Base-by-base conservation (phyloP, 257 asterid species). In the Penstemon eatonii region DNA sequence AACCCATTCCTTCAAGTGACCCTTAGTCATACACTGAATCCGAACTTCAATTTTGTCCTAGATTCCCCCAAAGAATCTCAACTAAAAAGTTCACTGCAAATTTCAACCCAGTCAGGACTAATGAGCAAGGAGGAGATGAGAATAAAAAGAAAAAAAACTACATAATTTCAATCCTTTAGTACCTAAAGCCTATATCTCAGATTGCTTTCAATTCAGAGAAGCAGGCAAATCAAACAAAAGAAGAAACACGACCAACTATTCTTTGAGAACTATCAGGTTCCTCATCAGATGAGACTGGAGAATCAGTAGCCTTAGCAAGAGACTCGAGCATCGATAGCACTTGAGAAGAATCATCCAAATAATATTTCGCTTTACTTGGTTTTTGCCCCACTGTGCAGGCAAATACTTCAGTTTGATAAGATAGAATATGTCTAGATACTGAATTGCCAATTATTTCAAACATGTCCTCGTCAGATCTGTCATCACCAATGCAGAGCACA, bases 401-500 rank as follows among this genome's bases (percentile, higher is more conserved):
- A 81, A 85, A 90, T 18, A 90, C 96, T 72, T 81, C 83, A 42
- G 93, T 72, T 36, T 84, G 81, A 79, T 71, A 72, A 51, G 95
- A 78, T 58, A 90, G 81, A 66, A 86, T 57, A 42, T 65, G 72
- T 61, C 83, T 83, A 18, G 88, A 78, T 49, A 81, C 77, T 6
- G 91, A 91, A 65, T 79, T 69, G 55, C 89, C 81, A 43, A 87
- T 86, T 60, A 82, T 82, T 75, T 90, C 93, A 76, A 90, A 87
- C 97, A 90, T 90, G 62, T 90, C 95, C 82, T 90, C 97, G 42
- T 90, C 97, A 12, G 97, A 90, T 83, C 97, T 83, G 77, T 90
- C 97, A 62, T 90, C 97, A 11, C 97, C 97, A 42, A 90, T 86
- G 81, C 97, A 90, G 18, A 90, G 89, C 61, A 86, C 97, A 72